Base-by-base conservation (phyloP, 2,329 filamentous ascomycete genomes). In the Fonsecaea monophora region DNA sequence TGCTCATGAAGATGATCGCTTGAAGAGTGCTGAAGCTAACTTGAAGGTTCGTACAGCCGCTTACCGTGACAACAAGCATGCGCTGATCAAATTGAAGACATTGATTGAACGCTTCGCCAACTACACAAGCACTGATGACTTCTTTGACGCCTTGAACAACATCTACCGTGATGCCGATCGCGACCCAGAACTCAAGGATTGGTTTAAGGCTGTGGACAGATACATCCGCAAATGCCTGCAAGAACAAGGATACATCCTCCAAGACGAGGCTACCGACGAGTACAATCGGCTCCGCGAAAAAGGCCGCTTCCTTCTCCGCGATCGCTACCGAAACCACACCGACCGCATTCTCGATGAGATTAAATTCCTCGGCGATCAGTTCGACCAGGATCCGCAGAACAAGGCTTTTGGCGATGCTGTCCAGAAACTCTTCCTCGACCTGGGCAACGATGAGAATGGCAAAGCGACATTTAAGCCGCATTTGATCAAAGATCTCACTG, bases 91-190 rank as follows among this genome's bases (percentile, higher is more conserved):
- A 55, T 79, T 81, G 21, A 84, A 92, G 87, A 92, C 88, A 8
- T 84, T 99, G 21, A 89, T 99, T 72, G 95, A 98, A 83, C 91
- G 95, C 56, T 98, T 97, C 74, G 95, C 95, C 76, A 98, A 99
- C 79, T 90, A 90, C 75, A 98, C 95, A 8, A 97, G 94, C 0
- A 88, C 89, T 38, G 90, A 96, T 70, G 92, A 96, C 72, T 82
- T 98, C 3, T 92, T 95, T 81, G 89, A 91, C 18, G 88, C 93
- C 0, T 90, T 99, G 78, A 90, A 93, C 72, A 86, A 88, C 70
- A 89, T 99, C 73, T 98, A 98, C 82, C 83, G 84, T 58, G 92
- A 96, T 77, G 93, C 95, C 4, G 92, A 98, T 70, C 85, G 85
- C 21, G 95, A 99, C 72, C 87, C 90, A 0, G 92, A 98, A 76